Evolutionary conservation across 169 alveolate species (phyloP), one percentile per base, ranked within the genome.

Genomic region (Plasmodium yoelii): DNA sequence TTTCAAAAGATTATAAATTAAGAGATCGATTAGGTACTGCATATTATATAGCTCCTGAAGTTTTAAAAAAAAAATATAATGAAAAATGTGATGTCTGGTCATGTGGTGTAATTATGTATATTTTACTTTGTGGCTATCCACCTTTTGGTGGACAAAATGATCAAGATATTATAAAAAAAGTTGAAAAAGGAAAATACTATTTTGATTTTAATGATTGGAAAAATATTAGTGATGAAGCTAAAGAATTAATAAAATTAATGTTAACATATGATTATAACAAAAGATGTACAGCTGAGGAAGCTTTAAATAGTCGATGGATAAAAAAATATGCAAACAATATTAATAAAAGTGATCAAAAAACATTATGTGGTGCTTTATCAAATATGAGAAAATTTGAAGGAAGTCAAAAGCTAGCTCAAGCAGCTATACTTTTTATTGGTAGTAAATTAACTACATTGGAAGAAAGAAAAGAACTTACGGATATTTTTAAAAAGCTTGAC

Each of bases 141-240:
- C 98, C 99, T 10, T 98, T 98, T 87, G 96, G 96, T 28, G 99
- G 98, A 22, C 93, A 94, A 67, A 93, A 93, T 46, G 99, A 98
- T 87, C 94, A 93, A 19, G 99, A 97, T 47, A 97, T 97, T 8
- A 94, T 96, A 15, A 72, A 89, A 26, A 95, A 93, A 82, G 98
- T 98, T 34, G 94, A 92, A 88, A 86, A 88, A n/a, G 99, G 98
- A n/a, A 86, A 92, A 47, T 96, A 77, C 84, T 89, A 93, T 18
- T 96, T 95, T 73, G 91, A 90, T 46, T 89, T 77, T 46, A 75
- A 90, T 19, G 95, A 93, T 26, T 94, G 97, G 97, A 92, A 77
- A 57, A 87, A 95, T 28, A 94, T 97, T 44, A 94, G 98, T 53
- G 96, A 92, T 39, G 98, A 97, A 64, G 99, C 98, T 2, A 97